Evolutionary conservation across 306 rosid species (phyloP), one percentile per base, ranked within the genome.

Genomic region (Astragalus membranaceus): DNA sequence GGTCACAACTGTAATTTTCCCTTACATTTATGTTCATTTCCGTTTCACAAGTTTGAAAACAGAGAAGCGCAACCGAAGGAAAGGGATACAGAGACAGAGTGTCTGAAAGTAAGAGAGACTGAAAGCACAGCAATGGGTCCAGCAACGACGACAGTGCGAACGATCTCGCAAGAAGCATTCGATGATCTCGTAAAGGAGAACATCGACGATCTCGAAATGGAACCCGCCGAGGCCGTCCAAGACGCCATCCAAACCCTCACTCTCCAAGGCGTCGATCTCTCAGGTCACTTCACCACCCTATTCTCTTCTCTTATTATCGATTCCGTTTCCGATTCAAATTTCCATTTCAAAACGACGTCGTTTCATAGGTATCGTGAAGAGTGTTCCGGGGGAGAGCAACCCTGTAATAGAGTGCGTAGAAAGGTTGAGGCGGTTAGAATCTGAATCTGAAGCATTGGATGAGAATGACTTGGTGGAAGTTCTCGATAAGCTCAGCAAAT

Each of bases 221-320:
- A 87, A 50, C 95, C 96, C 29, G 4, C 75, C 43, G 99, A 91
- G 58, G 97, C 99, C n/a, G 89, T 94, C 52, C 73, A 82, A 52
- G 99, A 94, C 75, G 97, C 99, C 59, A 81, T 88, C 50, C 76
- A 94, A 80, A 84, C 96, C 63, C 80, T 90, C 42, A 81, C 86
- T 47, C 96, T 94, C 63, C 98, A 94, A 85, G 95, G 92, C 87
- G 98, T 94, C 67, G 92, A 94, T 87, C 95, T 94, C 81, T 83
- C 92, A 12, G 96, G 98, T 93, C 7, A 20, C 13, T 56, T 16
- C 42, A 15, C 59, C 59, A 20, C 64, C 4, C 43, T 49, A 0
- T 29, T 16, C 77, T 46, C 29, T 63, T 58, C 37, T 35, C 0
- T 8, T 0, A 3, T 26, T 26, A 26, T 41, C 8, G 36, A 20